phyloP scores from a whole-genome alignment of 2,329 filamentous ascomycete genomes.

The Calonectria pseudoturangicola region DNA sequence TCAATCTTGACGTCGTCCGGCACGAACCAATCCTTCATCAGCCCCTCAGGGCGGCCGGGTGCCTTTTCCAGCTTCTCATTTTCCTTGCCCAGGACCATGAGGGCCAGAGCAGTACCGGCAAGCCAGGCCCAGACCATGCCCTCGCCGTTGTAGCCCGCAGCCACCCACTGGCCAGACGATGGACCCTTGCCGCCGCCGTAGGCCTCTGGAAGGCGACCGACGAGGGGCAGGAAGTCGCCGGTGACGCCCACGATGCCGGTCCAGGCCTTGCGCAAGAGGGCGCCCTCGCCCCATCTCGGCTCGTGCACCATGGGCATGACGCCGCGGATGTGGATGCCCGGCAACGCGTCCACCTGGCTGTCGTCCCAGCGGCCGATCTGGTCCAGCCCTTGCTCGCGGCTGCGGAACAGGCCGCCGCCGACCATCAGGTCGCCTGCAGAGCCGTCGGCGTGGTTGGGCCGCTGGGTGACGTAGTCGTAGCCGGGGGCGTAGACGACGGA shows the following conservation, averaged over 20 bases:
- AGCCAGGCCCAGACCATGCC: conserved; percentile 74
- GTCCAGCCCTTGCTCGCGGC: conserved; percentile 64
- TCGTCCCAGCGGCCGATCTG: conserved; percentile 70
- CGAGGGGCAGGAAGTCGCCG: conserved; percentile 69
- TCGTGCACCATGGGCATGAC: conserved; percentile 65
- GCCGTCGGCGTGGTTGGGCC: conserved; percentile 57
- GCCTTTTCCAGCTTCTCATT: conserved; percentile 53
- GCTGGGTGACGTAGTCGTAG: conserved; percentile 73
- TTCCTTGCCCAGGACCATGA: conserved; percentile 66
- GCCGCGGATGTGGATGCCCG: conserved; percentile 63
- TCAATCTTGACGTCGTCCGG: conserved; percentile 58
- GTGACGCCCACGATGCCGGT: conserved; percentile 69
- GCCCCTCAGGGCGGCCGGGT: conserved; percentile 61
- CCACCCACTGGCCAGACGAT: conserved; percentile 68
- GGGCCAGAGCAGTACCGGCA: conserved; percentile 67
- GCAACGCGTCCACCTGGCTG: conserved; percentile 61
- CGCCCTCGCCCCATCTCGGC: conserved; percentile 59
- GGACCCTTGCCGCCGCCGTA: conserved; percentile 30
- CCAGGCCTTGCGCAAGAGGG: conserved; percentile 65
- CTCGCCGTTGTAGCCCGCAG: conserved; percentile 70
- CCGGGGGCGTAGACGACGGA: conserved; percentile 67
- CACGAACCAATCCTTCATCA: conserved; percentile 64
- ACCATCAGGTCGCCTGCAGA: conserved; percentile 69
- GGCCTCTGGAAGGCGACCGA: conserved; percentile 64
- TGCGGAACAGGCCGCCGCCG: conserved; percentile 70